Base-by-base conservation (phyloP, 179 eudicot species). In the Beta corolliflora region DNA sequence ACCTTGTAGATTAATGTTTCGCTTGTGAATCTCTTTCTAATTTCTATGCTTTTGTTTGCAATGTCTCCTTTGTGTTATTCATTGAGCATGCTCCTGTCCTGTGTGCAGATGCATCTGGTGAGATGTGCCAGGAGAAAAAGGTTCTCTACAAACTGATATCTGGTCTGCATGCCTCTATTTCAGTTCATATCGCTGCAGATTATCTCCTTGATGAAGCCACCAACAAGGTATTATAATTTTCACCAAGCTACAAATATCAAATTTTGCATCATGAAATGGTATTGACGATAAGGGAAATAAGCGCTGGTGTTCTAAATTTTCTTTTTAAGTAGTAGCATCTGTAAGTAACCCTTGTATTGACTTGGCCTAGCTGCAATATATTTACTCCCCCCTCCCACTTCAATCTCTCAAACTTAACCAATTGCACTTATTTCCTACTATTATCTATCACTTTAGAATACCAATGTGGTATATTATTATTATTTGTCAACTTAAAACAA, bases 131-230 rank as follows among this genome's bases (percentile, higher is more conserved):
- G 66, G 98, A 95, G 93, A 92, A 91, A 84, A 95, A 89, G 82
- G 89, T 90, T 63, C 80, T 93, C 45, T 95, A 92, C 93, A 95
- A 95, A 83, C 72, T 95, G 83, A 93, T 95, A 81, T 95, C 98
- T 60, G 98, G 98, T 73, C 90, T 95, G 48, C 98, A 95, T 82
- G 84, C 98, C 67, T 95, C 98, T 45, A 93, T 95, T 80, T 95
- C 98, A 70, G 88, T 91, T 58, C 97, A 95, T 81, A 95, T 95
- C 67, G 98, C 94, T 44, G 88, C 97, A 41, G 98, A 89, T 60
- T 95, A 95, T 88, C 97, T 95, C 72, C 93, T 93, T 55, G 98
- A 95, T 83, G 98, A 92, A 88, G 81, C 86, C 31, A 84, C 83
- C 58, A 88, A 93, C 79, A 79, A 75, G 98, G 98, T 92, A 52